phyloP scores from a whole-genome alignment of 306 rosid genomes.

The Phaseolus lunatus region DNA sequence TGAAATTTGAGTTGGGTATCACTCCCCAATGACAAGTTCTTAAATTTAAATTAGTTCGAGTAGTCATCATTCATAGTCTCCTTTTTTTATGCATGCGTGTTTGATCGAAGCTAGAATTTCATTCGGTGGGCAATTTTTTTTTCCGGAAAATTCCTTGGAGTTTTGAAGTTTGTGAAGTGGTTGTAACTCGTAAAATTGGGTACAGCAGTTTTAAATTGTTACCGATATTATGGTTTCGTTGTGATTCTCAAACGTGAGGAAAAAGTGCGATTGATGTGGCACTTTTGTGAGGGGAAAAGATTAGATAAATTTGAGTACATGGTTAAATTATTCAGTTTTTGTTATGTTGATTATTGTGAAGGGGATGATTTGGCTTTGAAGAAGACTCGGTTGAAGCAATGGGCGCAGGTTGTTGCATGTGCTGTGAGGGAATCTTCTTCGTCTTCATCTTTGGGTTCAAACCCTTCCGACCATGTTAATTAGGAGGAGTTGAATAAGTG shows the following conservation, averaged over 20 bases:
- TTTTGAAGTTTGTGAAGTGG: too few species aligned
- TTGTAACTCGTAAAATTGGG: too few species aligned
- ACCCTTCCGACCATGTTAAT: not conserved
- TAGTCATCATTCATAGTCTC: not conserved
- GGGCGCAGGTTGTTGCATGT: conserved; percentile 86
- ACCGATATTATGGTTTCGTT: too few species aligned
- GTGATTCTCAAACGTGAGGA: too few species aligned
- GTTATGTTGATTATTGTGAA: conserved; percentile 9
- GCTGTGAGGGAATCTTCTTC: conserved; percentile 12
- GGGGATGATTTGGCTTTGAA: conserved; percentile 60
- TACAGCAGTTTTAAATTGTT: too few species aligned
- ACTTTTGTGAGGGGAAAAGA: not conserved
- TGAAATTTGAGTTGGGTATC: too few species aligned
- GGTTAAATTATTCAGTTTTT: not conserved
- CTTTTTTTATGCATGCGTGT: not conserved
- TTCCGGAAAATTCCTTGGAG: not conserved
- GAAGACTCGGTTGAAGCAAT: conserved; percentile 76
- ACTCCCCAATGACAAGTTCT: too few species aligned
- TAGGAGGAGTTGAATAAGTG: not conserved
- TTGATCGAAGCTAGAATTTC: not conserved
- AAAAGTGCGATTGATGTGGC: not conserved
- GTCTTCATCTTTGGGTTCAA: not conserved
- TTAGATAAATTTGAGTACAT: not conserved
- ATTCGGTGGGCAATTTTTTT: not conserved
- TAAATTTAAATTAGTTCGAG: too few species aligned